phyloP scores from a whole-genome alignment of 2,329 filamentous ascomycete genomes.

The Tolypocladium ovalisporum region DNA sequence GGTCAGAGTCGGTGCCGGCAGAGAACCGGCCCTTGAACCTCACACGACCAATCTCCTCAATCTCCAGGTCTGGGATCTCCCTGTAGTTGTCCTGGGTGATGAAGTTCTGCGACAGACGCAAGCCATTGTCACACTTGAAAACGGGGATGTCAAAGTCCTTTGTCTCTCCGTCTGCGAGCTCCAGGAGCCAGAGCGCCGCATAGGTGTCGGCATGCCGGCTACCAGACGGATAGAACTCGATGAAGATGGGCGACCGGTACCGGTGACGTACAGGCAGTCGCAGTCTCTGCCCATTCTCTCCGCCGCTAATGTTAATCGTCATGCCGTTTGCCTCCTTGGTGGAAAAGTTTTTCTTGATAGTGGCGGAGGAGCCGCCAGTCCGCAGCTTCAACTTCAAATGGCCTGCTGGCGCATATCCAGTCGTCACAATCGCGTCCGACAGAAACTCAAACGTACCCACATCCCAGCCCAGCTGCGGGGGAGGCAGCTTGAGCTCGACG shows the following conservation, averaged over 20 bases:
- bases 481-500: slow-evolving; percentile 77
- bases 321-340: slow-evolving; percentile 44
- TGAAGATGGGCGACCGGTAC: slow-evolving; percentile 80
- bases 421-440: slow-evolving; percentile 56
- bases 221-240: slow-evolving; percentile 66
- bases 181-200: slow-evolving; percentile 75
- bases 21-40: slow-evolving; percentile 77
- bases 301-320: slow-evolving; percentile 36
- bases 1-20: slow-evolving; percentile 78
- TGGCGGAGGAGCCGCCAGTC: slow-evolving; percentile 74
- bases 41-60: slow-evolving; percentile 72
- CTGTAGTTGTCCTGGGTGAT: slow-evolving; percentile 69
- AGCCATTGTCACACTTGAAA: slow-evolving; percentile 68
- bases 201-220: slow-evolving; percentile 65
- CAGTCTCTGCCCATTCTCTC: slow-evolving; percentile 32
- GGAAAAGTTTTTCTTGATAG: slow-evolving; percentile 53
- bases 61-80: slow-evolving; percentile 60
- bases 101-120: slow-evolving; percentile 81
- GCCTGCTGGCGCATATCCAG: slow-evolving; percentile 47
- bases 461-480: slow-evolving; percentile 81
- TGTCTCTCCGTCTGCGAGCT: slow-evolving; percentile 71
- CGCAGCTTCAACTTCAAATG: slow-evolving; percentile 70
- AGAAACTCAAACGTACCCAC: slow-evolving; percentile 89
- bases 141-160: slow-evolving; percentile 77
- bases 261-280: slow-evolving; percentile 82